Evolutionary conservation across 129 eudicot genomes (phyloP).

Genomic region (Artemisia argyi): DNA sequence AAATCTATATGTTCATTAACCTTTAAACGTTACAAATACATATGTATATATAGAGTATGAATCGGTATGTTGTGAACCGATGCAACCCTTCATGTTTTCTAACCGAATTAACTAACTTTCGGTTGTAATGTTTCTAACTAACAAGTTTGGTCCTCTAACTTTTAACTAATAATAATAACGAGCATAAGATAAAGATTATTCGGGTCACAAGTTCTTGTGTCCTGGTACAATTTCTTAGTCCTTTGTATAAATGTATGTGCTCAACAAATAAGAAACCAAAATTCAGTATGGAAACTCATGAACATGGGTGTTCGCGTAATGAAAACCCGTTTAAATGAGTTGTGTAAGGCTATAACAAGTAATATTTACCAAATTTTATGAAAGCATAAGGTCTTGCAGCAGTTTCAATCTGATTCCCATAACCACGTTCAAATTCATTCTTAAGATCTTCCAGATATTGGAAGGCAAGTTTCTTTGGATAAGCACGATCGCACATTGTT

Average conservation of each 20-base stretch:
- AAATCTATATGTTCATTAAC: too few relatives aligned
- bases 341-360: not conserved
- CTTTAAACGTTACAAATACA: too few relatives aligned
- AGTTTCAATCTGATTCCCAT: constrained; percentile 97
- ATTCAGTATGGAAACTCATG: not conserved
- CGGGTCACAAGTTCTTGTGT: too few relatives aligned
- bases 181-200: too few relatives aligned
- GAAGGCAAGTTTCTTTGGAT: constrained; percentile 98
- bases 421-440: constrained; percentile 93
- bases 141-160: too few relatives aligned
- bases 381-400: constrained; percentile 99
- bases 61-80: too few relatives aligned
- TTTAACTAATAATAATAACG: too few relatives aligned
- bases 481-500: constrained; percentile 99
- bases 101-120: too few relatives aligned
- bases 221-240: too few relatives aligned
- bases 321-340: not conserved
- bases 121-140: too few relatives aligned
- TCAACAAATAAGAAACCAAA: constrained; percentile 12
- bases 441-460: constrained; percentile 94
- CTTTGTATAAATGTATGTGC: constrained; percentile 90
- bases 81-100: too few relatives aligned
- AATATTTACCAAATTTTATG: constrained; percentile 78
- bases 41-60: too few relatives aligned
- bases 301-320: not conserved